A percentile compares a stretch with the other conserved stretches of the same genome.
Evolutionary conservation across 2,329 filamentous ascomycete species (phyloP).

Genomic region (Microdochium paspali): DNA sequence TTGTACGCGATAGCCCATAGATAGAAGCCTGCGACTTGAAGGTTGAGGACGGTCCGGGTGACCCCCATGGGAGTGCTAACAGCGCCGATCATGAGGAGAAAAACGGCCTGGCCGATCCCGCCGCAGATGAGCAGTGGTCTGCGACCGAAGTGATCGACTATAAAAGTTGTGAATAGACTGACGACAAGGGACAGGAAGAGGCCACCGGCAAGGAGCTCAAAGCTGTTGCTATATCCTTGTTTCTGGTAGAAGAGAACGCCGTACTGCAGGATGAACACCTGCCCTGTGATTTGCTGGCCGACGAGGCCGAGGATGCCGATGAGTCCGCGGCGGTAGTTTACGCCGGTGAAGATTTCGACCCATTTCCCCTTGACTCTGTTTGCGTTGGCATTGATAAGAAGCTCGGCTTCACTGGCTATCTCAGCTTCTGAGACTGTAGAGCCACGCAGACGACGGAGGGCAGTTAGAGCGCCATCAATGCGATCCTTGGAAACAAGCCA

Average conservation of each 20-base stretch:
- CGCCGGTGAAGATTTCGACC: background rate
- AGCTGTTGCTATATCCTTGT: slow-evolving; percentile 11
- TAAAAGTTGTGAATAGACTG: slow-evolving; percentile 12
- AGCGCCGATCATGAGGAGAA: slow-evolving; percentile 12
- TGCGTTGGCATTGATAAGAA: background rate
- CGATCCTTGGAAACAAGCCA: background rate
- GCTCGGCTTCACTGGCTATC: background rate
- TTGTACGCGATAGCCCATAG: slow-evolving; percentile 14
- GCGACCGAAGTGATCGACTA: slow-evolving; percentile 14
- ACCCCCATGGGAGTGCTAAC: slow-evolving; percentile 5
- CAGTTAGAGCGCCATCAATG: background rate
- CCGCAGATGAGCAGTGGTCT: slow-evolving; percentile 15
- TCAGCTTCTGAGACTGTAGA: background rate
- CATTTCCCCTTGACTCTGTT: background rate
- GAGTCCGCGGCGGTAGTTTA: slow-evolving; percentile 5
- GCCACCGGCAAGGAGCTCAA: slow-evolving; percentile 2
- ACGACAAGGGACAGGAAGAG: background rate
- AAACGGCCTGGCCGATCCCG: slow-evolving; percentile 12
- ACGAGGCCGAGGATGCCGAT: slow-evolving; percentile 19
- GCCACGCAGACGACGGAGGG: background rate
- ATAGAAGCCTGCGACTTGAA: slow-evolving; percentile 12
- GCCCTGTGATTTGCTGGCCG: slow-evolving; percentile 21
- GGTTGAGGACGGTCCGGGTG: background rate
- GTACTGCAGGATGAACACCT: slow-evolving; percentile 19
- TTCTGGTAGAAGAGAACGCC: slow-evolving; percentile 18